Conservation (phyloP, 352 stramenopile species). For the Lagenidium giganteum region DNA sequence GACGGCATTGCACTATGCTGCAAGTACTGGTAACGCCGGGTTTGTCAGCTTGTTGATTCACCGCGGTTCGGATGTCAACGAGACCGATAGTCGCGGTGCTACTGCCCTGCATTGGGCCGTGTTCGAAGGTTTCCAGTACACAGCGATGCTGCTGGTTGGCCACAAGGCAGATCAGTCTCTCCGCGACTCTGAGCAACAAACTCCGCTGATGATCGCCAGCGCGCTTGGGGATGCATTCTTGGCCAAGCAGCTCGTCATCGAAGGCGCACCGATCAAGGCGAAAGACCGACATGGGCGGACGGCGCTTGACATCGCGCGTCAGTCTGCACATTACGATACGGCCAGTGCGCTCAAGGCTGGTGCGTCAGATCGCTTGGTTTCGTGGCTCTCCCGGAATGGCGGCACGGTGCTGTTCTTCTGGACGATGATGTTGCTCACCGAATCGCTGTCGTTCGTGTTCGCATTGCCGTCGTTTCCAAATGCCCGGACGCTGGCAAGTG, state of each 20-base stretch:
- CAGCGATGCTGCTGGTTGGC: conserved; percentile 55
- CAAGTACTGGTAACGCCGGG: conserved; percentile 69
- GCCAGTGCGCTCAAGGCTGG: conserved; percentile 59
- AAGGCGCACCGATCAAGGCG: conserved; percentile 57
- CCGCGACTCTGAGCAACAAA: conserved; percentile 71
- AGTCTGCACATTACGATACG: conserved; percentile 66
- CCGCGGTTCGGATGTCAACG: conserved; percentile 62
- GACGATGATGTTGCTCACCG: conserved; percentile 39
- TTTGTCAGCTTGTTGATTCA: conserved; percentile 65
- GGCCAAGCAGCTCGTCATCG: conserved; percentile 78
- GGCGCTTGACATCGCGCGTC: conserved; percentile 67
- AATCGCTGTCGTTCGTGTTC: conserved; percentile 49
- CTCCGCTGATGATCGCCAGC: conserved; percentile 75
- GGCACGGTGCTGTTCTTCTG: conserved; percentile 73
- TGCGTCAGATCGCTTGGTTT: conserved; percentile 57
- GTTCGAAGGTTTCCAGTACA: conserved; percentile 85
- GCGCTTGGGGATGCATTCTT: conserved; percentile 77
- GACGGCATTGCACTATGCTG: conserved; percentile 77
- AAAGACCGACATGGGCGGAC: conserved; percentile 70
- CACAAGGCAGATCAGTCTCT: conserved; percentile 36
- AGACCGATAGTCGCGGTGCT: conserved; percentile 56
- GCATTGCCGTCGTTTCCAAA: conserved; percentile 37
- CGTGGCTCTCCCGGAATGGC: conserved; percentile 54
- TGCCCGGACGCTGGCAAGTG: conserved; percentile 16
- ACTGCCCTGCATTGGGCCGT: conserved; percentile 79